Base-by-base conservation (phyloP, 441 rosid species). In the Croton laevigatus region DNA sequence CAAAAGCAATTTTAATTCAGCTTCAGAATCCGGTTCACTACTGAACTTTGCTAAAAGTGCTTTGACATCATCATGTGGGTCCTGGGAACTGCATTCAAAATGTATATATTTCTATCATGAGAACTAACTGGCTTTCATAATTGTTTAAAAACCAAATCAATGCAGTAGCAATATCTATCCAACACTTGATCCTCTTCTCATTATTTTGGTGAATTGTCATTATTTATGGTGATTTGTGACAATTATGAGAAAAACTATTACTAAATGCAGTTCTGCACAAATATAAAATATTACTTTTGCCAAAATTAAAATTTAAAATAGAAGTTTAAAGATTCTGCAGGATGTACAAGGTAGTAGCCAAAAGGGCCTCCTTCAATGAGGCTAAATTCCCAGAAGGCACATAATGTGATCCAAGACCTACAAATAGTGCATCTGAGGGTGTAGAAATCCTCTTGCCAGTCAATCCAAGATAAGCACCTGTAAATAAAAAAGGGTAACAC, bases 391-490 rank as follows among this genome's bases (percentile, higher is more conserved):
- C 88, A 66, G 97, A 92, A 78, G 86, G 88, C 73, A 94, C 94
- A 72, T 86, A 92, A 75, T 90, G 97, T 1, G 98, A 88, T 69
- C 98, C 98, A 62, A 90, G 86, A 75, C 99, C 98, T 20, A 78
- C 81, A 78, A 79, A 90, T 65, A 94, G 72, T 5, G 97, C 98
- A 75, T 92, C 96, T 45, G 98, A 83, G 66, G 98, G 97, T 0
- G 93, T 85, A 9, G 96, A 90, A 62, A 92, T 79, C 75, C 96
- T 90, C 78, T 79, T 87, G 48, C 99, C 97, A 74, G 98, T 92
- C 88, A 94, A 73, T 59, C 98, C 99, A 81, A 94, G 91, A 79
- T 89, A 94, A 73, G 89, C 80, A 65, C 99, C 99, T 92, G 89
- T 79, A 68, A 32, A 34, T 42, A 20, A 40, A 40, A 40, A 1